phyloP scores from a whole-genome alignment of 2,329 filamentous ascomycete species.

The Pseudofabraea citricarpa region DNA sequence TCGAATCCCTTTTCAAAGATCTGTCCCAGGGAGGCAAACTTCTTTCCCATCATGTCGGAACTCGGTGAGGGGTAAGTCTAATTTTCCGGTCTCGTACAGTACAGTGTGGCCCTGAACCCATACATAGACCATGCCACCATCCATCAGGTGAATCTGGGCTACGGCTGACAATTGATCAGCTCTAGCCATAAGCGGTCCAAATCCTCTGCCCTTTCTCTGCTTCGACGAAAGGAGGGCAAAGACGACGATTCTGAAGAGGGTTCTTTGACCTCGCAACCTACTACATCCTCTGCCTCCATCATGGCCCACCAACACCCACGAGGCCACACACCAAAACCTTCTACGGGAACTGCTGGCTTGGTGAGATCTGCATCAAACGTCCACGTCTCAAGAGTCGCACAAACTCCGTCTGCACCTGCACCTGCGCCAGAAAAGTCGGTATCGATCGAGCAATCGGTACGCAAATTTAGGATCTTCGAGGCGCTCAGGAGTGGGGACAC shows the following conservation, averaged over 20 bases:
- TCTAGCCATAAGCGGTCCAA: constrained; percentile 44
- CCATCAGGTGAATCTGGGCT: not conserved
- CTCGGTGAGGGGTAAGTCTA: constrained; percentile 1
- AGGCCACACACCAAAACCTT: constrained; percentile 20
- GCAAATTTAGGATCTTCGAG: constrained; percentile 92
- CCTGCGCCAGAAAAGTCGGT: constrained; percentile 24
- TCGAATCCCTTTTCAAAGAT: not conserved
- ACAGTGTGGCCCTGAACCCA: not conserved
- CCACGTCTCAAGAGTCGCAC: constrained; percentile 11
- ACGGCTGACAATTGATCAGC: constrained; percentile 4
- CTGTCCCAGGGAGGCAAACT: not conserved
- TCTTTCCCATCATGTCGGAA: not conserved
- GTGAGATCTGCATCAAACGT: constrained; percentile 23
- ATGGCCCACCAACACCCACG: constrained; percentile 17
- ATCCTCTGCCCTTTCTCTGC: constrained; percentile 47
- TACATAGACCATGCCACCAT: not conserved
- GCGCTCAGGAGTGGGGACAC: constrained; percentile 87
- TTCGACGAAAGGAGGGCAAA: constrained; percentile 39
- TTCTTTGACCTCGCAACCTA: constrained; percentile 19
- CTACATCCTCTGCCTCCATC: constrained; percentile 16
- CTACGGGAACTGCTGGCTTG: constrained; percentile 22
- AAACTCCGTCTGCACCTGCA: constrained; percentile 5
- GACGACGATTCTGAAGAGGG: constrained; percentile 27
- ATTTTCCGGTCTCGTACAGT: not conserved
- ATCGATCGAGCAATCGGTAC: constrained; percentile 86